phyloP scores from a whole-genome alignment of 768 basidiomycete genomes.

The Floccularia luteovirens region DNA sequence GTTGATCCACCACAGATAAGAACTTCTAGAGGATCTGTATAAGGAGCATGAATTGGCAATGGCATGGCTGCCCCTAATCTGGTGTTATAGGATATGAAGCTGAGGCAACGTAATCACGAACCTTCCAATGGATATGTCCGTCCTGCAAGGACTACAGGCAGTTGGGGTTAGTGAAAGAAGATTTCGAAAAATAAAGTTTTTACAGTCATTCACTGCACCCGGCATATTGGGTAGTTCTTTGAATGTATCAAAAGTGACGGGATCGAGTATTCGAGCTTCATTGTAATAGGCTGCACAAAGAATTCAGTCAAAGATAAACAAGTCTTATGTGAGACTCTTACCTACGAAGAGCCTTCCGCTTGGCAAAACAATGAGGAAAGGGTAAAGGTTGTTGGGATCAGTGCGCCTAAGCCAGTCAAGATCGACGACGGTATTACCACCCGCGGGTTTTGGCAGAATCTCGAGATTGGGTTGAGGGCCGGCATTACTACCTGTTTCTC shows the following conservation, averaged over 20 bases:
- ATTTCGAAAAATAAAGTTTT: conserved; percentile 5
- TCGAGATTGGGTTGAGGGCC: conserved; percentile 62
- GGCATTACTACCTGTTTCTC: conserved; percentile 66
- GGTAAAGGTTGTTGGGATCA: conserved; percentile 77
- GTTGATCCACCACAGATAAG: conserved; percentile 76
- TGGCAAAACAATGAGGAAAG: conserved; percentile 67
- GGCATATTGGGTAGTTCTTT: conserved; percentile 64
- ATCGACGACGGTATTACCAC: conserved; percentile 52
- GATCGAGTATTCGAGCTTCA: conserved; percentile 70
- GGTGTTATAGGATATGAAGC: neutral
- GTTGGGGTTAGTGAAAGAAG: conserved; percentile 1
- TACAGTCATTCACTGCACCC: conserved; percentile 61
- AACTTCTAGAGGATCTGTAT: conserved; percentile 62
- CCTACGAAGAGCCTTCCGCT: conserved; percentile 65
- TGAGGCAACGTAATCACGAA: neutral
- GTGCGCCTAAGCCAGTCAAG: conserved; percentile 66
- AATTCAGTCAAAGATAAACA: neutral
- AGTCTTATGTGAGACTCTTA: conserved; percentile 18
- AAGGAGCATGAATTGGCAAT: conserved; percentile 65
- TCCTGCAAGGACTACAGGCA: conserved; percentile 45
- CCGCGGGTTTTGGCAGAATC: conserved; percentile 57
- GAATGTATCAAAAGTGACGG: conserved; percentile 55
- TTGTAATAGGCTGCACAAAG: conserved; percentile 59
- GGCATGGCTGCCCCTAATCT: conserved; percentile 48
- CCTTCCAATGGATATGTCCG: conserved; percentile 75